A percentile compares a stretch with the other conserved stretches of the same genome.
Conservation (phyloP, 1,139 yeast species). For the Pneumocystis carinii region DNA sequence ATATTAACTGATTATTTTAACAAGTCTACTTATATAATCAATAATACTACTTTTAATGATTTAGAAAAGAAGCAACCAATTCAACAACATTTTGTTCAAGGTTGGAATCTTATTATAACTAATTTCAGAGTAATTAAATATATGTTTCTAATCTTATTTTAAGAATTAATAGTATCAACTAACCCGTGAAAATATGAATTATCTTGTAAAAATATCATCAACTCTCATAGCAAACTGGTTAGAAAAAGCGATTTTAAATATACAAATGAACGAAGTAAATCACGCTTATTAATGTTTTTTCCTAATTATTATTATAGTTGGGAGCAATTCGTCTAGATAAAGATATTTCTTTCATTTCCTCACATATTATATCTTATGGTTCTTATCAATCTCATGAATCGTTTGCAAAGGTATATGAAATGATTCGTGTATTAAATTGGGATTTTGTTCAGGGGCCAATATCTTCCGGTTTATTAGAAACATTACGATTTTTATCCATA, state of each 20-base stretch:
- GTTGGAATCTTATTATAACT: neutral
- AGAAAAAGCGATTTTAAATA: neutral
- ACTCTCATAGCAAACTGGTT: neutral
- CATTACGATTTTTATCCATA: neutral
- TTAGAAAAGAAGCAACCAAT: neutral
- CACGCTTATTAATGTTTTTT: neutral
- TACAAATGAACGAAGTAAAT: neutral
- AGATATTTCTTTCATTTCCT: conserved; percentile 49
- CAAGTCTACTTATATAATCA: neutral
- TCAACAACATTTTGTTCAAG: neutral
- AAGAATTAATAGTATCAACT: neutral
- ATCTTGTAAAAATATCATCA: neutral
- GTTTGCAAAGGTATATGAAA: neutral
- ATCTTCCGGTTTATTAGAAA: neutral
- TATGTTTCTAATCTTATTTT: neutral
- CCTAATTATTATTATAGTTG: conserved; percentile 43
- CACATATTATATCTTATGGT: neutral
- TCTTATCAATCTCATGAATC: neutral
- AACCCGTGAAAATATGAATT: neutral
- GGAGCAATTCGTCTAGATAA: conserved; percentile 78
- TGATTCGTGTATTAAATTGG: neutral
- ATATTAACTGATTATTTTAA: neutral
- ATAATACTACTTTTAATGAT: neutral
- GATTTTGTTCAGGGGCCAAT: neutral
- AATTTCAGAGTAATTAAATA: neutral